These are phyloP conservation scores for Lipomyces yamadae DNA, from an alignment of 805 yeast genomes.

Conservation along the genomic window DNA sequence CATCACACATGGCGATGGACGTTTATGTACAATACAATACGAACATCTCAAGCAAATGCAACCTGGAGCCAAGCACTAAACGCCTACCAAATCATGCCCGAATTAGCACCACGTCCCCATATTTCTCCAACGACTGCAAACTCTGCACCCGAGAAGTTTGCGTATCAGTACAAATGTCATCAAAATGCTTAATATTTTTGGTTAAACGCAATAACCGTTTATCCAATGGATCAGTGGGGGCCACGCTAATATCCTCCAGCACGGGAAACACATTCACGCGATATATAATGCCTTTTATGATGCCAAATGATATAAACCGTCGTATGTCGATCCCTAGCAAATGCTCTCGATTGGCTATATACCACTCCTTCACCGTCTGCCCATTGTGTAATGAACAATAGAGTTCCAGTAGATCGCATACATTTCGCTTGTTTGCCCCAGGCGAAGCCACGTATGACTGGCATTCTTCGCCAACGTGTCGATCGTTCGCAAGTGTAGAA, in stretches of 20 bases:
- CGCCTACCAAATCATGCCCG: constrained; percentile 16
- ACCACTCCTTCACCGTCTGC: constrained; percentile 80
- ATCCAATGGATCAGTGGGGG: constrained; percentile 11
- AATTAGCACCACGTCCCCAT: constrained; percentile 31
- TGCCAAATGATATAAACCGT: constrained; percentile 84
- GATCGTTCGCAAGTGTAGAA: constrained; percentile 66
- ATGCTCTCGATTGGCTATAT: constrained; percentile 61
- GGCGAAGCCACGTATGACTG: constrained; percentile 67
- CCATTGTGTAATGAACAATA: constrained; percentile 82
- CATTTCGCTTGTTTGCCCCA: constrained; percentile 41
- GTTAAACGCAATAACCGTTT: constrained; percentile 9
- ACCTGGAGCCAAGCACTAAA: background rate
- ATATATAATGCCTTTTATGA: constrained; percentile 78
- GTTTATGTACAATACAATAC: background rate
- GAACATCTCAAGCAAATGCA: background rate
- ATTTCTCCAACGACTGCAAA: constrained; percentile 11
- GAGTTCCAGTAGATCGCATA: constrained; percentile 70
- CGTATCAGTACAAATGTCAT: constrained; percentile 67
- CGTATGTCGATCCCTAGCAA: constrained; percentile 76
- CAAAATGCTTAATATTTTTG: constrained; percentile 42
- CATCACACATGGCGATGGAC: background rate
- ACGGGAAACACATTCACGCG: constrained; percentile 80
- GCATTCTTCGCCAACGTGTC: constrained; percentile 76
- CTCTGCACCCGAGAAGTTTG: constrained; percentile 42
- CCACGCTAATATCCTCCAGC: constrained; percentile 41